Base-by-base conservation (phyloP, 1,284 basidiomycete genomes). In the Ceratobasidium theobromae region DNA sequence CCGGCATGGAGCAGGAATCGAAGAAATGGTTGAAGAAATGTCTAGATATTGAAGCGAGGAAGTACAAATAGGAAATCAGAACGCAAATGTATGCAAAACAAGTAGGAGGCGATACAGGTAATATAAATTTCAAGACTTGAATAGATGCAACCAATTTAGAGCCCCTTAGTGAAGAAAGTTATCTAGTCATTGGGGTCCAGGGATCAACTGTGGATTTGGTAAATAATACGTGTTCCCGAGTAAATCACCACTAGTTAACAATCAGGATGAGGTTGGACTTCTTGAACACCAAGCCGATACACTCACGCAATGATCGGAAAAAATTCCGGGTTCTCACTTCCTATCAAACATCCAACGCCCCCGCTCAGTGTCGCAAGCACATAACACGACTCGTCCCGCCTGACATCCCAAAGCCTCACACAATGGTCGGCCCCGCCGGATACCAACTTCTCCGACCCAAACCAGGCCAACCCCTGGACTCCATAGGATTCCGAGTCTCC, bases 371-470 rank as follows among this genome's bases (percentile, higher is more conserved):
- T 67, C 46, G 58, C 58, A 16, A 64, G n/a, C 4, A 64, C 48
- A 11, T 28, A 23, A 25, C 67, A 81, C 88, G 79, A 83, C 72
- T 82, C 76, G 76, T 51, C 73, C 78, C 65, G 78, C 79, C 43
- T 77, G 77, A 0, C 76, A 77, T 57, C 71, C 80, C 48, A 72
- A 75, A 1, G 72, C 79, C n/a, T 71, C 78, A 32, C 75, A 79
- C 65, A 77, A 78, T 60, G 76, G n/a, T 64, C 58, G 14, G 58
- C 46, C 14, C 58, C 58, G 14, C 58, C 58, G 14, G 46, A 51
- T 3, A 64, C 58, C 14, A 64, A 43, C 14, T 51, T 64, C 2
- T 64, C 48, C 4, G 33, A 52, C 12, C 58, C 58, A 41, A 64
- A 64, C 58, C 58, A 64, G 14, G 38, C 49, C 14, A 64, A 25